Base-by-base conservation (phyloP, 371 early-diverging fungal genomes). In the Mortierella sp. region DNA sequence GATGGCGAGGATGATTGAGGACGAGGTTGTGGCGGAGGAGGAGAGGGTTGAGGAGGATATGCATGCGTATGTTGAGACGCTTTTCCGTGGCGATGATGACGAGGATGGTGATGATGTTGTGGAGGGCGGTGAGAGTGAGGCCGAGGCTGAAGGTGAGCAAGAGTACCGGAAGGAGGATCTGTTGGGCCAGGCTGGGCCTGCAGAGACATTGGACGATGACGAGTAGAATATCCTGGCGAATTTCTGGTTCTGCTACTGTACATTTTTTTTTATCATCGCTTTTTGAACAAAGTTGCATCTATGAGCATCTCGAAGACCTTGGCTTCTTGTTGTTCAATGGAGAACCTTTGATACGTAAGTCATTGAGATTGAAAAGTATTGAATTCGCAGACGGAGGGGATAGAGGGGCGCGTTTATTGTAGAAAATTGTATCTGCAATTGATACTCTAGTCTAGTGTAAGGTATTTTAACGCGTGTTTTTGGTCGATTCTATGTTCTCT, bases 121-220 rank as follows among this genome's bases (percentile, higher is more conserved):
- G 31, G 50, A 74, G 10, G 48, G 40, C 40, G 3, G 26, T 31
- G 61, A 67, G 19, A 16, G 22, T 31, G 43, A 24, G 44, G 39
- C 13, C 10, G 58, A 67, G 40, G 63, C 10, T 73, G 55, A 69
- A 52, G 34, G 37, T n/a, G 64, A 50, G 39, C 14, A 13, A 48
- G 64, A 64, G 68, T 55, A 52, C 34, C 43, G 19, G 6, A 47
- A 50, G 67, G 71, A 74, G 68, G 75, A 71, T 43, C 64, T 68
- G 16, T 26, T 74, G 22, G 79, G 79, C 9, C 75, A 71, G 29
- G 71, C 68, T 37, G 71, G 79, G 0, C 70, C 74, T 5, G 29
- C 47, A 63, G 79, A 79, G 64, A 79, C 79, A 0, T 50, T 79
- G 71, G 63, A 71, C 53, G 79, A 75, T 34, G 79, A 79, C 22